Evolutionary conservation across 345 rosid species (phyloP), one percentile per base, ranked within the genome.

Genomic region (Salix brachista): DNA sequence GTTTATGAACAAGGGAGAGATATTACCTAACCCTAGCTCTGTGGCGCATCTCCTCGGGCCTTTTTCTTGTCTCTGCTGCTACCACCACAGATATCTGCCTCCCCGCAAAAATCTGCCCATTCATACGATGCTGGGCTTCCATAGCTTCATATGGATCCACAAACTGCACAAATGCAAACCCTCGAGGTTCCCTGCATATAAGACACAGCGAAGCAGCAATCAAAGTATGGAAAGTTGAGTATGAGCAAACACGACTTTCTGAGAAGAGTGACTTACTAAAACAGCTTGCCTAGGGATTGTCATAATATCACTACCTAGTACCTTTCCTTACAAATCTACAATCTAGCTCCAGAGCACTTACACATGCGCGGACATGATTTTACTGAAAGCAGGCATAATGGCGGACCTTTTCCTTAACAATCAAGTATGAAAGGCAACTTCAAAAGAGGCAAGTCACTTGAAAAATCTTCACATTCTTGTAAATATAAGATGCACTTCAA

Each of bases 121-220:
- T 87, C 99, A 96, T 91, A 67, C 92, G 90, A 74, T 88, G 88
- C 77, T 92, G 98, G 78, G 98, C 99, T 83, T 92, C 97, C 26
- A 86, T 75, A 46, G 99, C 97, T 70, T 94, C 99, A 82, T 84
- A 87, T 26, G 94, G 81, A 83, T 96, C 98, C 82, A 96, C 92
- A 86, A 93, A 93, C 88, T 96, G 92, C 85, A 96, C 96, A 88
- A 96, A 96, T 16, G 97, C 99, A 92, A 96, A 93, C 32, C 98
- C 99, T 48, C 97, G 90, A 65, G 98, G 99, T 83, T 91, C 85
- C 84, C 99, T 96, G 85, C 79, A 84, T 41, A 58, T 61, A 72
- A 62, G 25, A 76, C 50, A 80, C 50, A 42, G 12, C 12, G 78
- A 75, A 44, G 46, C 25, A 70, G 82, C 82, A 83, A 76, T 66